Base-by-base conservation (phyloP, 169 alveolate genomes). In the Plasmodium vinckei region DNA sequence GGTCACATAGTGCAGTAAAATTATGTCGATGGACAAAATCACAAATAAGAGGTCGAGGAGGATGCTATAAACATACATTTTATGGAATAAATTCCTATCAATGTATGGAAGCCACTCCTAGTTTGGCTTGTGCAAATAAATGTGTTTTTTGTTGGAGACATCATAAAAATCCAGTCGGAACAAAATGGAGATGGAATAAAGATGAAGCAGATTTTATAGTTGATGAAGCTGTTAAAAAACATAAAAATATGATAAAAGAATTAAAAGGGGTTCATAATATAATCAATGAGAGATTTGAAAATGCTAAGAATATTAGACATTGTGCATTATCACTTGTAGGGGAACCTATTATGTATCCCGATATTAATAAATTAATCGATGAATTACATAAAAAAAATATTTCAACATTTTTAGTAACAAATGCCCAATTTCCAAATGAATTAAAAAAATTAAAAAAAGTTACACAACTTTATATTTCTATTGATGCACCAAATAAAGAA, bases 111-210 rank as follows among this genome's bases (percentile, higher is more conserved):
- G 94, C 96, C 25, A 96, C 98, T 1, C 96, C 98, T 33, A 95
- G 97, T 60, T 89, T 96, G 47, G 98, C 98, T 1, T 96, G 98
- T 89, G 98, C 98, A 33, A 96, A 96, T 95, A 95, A 95, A 70
- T 96, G 98, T 67, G 97, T 96, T 13, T 96, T 96, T 91, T 96
- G 98, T 93, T 96, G 98, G 98, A 86, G 98, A 47, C 98, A 96
- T 77, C 98, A 96, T 93, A 95, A 95, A 44, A 96, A 96, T 70
- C 97, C 97, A 9, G 98, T 94, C 9, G 96, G 96, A 0, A 93
- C 94, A 3, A 68, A 87, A 21, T 96, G 98, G 98, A 88, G 89
- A 56, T 95, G 98, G 98, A 73, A 91, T 56, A 65, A 72, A 87
- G 98, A 96, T 87, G 95, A 92, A 7, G 96, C 98, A 10, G 92